Evolutionary conservation across 202 grass and related monocot genomes (phyloP), one percentile per base, ranked within the genome.

Genomic region (Digitaria exilis): DNA sequence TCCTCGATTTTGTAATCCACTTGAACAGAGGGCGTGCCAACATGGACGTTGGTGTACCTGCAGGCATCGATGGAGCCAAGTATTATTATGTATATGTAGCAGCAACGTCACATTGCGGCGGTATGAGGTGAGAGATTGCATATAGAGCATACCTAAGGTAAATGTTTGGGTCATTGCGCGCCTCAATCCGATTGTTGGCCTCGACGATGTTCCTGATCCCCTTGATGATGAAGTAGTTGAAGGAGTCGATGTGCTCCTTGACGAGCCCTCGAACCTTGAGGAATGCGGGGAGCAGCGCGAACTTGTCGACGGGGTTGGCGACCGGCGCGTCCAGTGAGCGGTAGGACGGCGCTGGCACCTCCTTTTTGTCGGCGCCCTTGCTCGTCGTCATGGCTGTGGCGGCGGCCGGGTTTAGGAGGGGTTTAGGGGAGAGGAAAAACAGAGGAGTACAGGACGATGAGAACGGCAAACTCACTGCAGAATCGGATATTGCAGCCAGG

Each of bases 161-260:
- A 60, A 98, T 84, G 14, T 31, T 49, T 34, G 89, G 87, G 21
- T 94, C 84, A 37, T 89, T 84, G 22, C 71, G 78, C 4, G 89
- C 88, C 48, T 87, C 91, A 18, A 91, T 84, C 6, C 75, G 59
- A 60, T 79, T 80, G 77, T 96, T 98, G 44, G 96, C 87, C 17
- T 87, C n/a, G 81, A 96, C 51, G 19, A 96, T 96, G 14, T 98
- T 92, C 89, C 63, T 92, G 52, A 98, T 96, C 35, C 84, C 96
- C 59, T 65, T 83, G 41, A 84, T 90, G 64, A 92, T 79, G 80
- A 98, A 96, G 65, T 96, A 98, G 84, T 98, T 94, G 79, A 94
- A 98, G 3, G 93, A 98, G 70, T 98, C 89, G 14, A 98, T 87
- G 80, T 94, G 93, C 64, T 92, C 89, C 80, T 98, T 98, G 60